A percentile compares a stretch with the other conserved stretches of the same genome.
These are phyloP conservation scores for Lasiodiplodia citricola DNA, from an alignment of 2,329 filamentous ascomycete species.

Conservation along the genomic window DNA sequence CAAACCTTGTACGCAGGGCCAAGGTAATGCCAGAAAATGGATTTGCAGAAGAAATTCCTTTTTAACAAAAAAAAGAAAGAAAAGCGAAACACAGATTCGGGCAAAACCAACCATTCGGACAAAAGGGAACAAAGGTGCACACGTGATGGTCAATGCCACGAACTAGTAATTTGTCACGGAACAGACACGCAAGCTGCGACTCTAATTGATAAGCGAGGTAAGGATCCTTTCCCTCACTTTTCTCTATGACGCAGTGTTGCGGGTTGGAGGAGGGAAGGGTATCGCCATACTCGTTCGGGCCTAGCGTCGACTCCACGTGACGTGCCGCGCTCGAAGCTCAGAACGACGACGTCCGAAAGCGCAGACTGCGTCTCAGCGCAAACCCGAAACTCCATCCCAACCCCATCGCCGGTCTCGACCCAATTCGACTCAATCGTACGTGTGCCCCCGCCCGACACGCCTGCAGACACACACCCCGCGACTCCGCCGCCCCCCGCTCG, in stretches of 20 bases:
- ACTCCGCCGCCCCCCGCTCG: constrained; percentile 1
- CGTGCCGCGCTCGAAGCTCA: constrained; percentile 1
- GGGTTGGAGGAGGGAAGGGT: neutral
- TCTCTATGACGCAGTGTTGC: neutral
- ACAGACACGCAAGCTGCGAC: neutral
- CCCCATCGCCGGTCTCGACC: constrained; percentile 20
- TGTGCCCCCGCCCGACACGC: neutral
- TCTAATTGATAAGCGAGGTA: neutral
- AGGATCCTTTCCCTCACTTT: too few species aligned
- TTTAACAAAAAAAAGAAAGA: neutral
- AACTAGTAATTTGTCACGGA: neutral
- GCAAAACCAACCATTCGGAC: neutral
- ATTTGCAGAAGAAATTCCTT: neutral
- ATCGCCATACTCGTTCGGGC: neutral
- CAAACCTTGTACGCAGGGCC: neutral
- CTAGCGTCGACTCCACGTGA: neutral
- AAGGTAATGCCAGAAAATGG: neutral
- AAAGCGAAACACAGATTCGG: too few species aligned
- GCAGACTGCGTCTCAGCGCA: constrained; percentile 13
- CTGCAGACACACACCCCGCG: neutral
- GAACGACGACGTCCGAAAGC: constrained; percentile 20
- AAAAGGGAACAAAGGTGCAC: neutral
- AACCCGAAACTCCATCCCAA: constrained; percentile 20
- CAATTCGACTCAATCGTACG: constrained; percentile 27
- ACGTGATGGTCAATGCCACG: neutral